Percentiles rank a stretch among this genome's conserved stretches.
These are phyloP conservation scores for Pachysandra terminalis DNA, from an alignment of 164 flowering plant genomes.

Conservation along the genomic window DNA sequence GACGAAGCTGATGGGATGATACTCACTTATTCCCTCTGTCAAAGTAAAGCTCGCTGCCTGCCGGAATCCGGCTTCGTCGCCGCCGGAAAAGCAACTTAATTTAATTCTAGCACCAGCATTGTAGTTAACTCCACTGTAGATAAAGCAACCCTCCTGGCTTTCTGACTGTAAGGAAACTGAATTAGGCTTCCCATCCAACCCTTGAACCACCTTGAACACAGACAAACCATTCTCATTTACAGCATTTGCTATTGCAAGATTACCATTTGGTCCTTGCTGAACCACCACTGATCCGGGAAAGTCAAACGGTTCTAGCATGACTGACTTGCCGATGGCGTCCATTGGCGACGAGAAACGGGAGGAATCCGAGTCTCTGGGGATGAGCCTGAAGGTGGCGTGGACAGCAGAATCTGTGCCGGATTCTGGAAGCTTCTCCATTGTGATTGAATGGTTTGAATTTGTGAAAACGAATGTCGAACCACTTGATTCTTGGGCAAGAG, in stretches of 20 bases:
- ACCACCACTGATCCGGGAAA: slow-evolving; percentile 43
- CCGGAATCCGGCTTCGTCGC: slow-evolving; percentile 24
- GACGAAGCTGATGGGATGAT: slow-evolving; percentile 82
- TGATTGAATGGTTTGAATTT: slow-evolving; percentile 35
- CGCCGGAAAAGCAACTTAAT: slow-evolving; percentile 38
- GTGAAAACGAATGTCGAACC: slow-evolving; percentile 30
- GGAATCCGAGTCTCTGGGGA: slow-evolving; percentile 23
- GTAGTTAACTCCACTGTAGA: slow-evolving; percentile 22
- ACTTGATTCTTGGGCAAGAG: slow-evolving; percentile 46
- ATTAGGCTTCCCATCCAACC: slow-evolving; percentile 45
- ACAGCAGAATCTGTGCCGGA: slow-evolving; percentile 55
- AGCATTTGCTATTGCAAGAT: slow-evolving; percentile 19
- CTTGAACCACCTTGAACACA: slow-evolving; percentile 43
- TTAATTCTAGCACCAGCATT: slow-evolving; percentile 25
- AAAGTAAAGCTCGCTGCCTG: slow-evolving; percentile 54
- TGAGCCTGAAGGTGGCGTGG: slow-evolving; percentile 74
- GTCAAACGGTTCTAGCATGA: slow-evolving; percentile 53
- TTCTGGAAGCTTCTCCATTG: slow-evolving; percentile 46
- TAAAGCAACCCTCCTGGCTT: slow-evolving; percentile 36
- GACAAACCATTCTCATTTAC: slow-evolving; percentile 15
- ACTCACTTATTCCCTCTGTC: slow-evolving; percentile 43
- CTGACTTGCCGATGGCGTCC: slow-evolving; percentile 33
- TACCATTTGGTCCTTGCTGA: slow-evolving; percentile 25
- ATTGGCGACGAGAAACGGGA: slow-evolving; percentile 5
- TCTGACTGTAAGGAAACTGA: slow-evolving; percentile 46